Conservation (phyloP, 495 filamentous ascomycete genomes). For the Jackrogersella minutella region DNA sequence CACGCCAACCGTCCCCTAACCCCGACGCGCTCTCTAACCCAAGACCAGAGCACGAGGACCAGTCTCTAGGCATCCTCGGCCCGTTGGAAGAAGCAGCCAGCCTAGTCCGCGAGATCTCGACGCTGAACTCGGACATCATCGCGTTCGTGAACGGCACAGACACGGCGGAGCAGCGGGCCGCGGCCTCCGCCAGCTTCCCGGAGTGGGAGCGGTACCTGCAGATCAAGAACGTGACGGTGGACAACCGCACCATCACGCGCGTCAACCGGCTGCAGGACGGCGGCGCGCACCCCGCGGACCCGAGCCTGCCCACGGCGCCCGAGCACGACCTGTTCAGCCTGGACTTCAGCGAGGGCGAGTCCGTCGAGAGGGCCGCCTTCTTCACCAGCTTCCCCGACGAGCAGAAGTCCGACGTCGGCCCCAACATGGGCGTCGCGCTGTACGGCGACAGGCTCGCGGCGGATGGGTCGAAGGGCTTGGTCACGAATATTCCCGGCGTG, state of each 20-base stretch:
- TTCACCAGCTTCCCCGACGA: constrained; percentile 58
- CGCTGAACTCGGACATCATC: constrained; percentile 51
- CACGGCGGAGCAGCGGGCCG: constrained; percentile 50
- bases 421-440: constrained; percentile 54
- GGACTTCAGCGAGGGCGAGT: constrained; percentile 57
- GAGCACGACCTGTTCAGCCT: constrained; percentile 62
- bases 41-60: constrained; percentile 59
- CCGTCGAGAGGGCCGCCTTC: constrained; percentile 58
- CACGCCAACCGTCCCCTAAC: not conserved
- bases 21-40: not conserved
- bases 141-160: constrained; percentile 65
- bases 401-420: constrained; percentile 50
- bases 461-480: constrained; percentile 44
- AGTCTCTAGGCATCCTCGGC: constrained; percentile 62
- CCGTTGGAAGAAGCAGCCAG: constrained; percentile 50
- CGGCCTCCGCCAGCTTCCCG: constrained; percentile 49
- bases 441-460: constrained; percentile 57
- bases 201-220: constrained; percentile 57
- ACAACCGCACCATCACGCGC: constrained; percentile 61
- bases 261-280: constrained; percentile 59
- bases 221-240: constrained; percentile 58
- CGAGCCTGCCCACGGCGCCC: constrained; percentile 47
- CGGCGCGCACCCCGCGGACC: constrained; percentile 46
- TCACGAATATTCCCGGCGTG: constrained; percentile 59
- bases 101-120: constrained; percentile 58